phyloP scores from a whole-genome alignment of 257 asterid species.

The Salvia splendens region DNA sequence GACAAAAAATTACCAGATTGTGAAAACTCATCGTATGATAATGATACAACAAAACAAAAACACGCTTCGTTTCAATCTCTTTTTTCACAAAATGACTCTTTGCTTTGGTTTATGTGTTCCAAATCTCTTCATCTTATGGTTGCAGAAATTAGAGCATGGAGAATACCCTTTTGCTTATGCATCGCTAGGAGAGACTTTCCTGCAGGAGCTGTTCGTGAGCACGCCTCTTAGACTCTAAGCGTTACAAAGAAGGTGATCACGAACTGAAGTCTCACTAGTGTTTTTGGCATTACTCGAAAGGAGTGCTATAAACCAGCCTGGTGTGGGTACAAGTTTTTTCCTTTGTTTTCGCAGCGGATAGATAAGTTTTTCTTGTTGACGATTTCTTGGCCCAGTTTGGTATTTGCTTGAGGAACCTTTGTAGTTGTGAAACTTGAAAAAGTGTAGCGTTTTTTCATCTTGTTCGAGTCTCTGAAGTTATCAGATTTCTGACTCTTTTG shows the following conservation, averaged over 20 bases:
- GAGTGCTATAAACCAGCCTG: conserved; percentile 25
- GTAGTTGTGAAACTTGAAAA: conserved; percentile 7
- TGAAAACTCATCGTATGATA: too few relatives aligned
- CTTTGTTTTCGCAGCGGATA: conserved; percentile 41
- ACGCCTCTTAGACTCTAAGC: conserved; percentile 6
- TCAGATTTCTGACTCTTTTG: conserved; percentile 16
- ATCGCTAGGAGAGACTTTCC: conserved; percentile 20
- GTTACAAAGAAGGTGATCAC: conserved; percentile 2
- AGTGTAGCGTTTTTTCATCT: neutral
- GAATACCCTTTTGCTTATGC: conserved; percentile 27
- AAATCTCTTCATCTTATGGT: conserved; percentile 12
- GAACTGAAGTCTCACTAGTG: conserved; percentile 25
- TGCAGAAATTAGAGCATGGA: conserved; percentile 34
- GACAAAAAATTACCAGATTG: too few relatives aligned
- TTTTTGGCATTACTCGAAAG: conserved; percentile 13
- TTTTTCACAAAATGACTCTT: neutral
- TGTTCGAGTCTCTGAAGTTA: conserved; percentile 26
- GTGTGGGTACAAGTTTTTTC: too few relatives aligned
- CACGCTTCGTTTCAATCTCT: too few relatives aligned
- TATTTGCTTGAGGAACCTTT: conserved; percentile 24
- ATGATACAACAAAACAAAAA: neutral
- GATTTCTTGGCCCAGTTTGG: conserved; percentile 5
- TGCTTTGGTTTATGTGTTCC: conserved; percentile 18
- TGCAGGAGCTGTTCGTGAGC: conserved; percentile 1
- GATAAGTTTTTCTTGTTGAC: conserved; percentile 20